These are phyloP conservation scores for Heteromeles arbutifolia DNA, from an alignment of 306 rosid genomes.

Conservation along the genomic window DNA sequence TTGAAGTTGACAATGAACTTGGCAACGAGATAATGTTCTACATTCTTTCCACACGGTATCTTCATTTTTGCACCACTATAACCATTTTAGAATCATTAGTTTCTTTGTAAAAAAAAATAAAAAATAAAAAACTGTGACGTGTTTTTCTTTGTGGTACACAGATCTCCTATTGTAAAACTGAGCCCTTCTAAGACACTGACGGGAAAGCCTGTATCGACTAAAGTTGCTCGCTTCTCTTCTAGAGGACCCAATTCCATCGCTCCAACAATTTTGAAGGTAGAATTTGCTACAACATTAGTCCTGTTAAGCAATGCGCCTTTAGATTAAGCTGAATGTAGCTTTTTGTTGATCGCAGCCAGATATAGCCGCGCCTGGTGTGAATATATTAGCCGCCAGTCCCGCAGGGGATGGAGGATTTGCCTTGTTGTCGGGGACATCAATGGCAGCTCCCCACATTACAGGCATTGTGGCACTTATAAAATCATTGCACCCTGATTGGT, in stretches of 20 bases:
- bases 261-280: slow-evolving; percentile 35
- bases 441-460: slow-evolving; percentile 28
- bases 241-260: slow-evolving; percentile 48
- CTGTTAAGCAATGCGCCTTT: no score
- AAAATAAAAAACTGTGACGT: no score
- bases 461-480: slow-evolving; percentile 31
- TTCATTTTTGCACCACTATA: neutral
- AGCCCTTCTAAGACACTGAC: slow-evolving; percentile 20
- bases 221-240: slow-evolving; percentile 38
- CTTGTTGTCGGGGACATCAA: slow-evolving; percentile 21
- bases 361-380: slow-evolving; percentile 33
- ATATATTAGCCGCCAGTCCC: slow-evolving; percentile 20
- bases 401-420: slow-evolving; percentile 6
- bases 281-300: neutral
- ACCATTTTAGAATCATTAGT: neutral
- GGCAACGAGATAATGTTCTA: slow-evolving; percentile 22
- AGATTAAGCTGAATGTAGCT: neutral
- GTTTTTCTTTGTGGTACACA: neutral
- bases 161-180: slow-evolving; percentile 19
- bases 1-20: slow-evolving; percentile 16
- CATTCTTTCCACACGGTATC: slow-evolving; percentile 12
- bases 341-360: slow-evolving; percentile 19
- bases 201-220: slow-evolving; percentile 43
- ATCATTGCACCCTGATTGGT: slow-evolving; percentile 26
- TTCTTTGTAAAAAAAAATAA: neutral